Base-by-base conservation (phyloP, 306 rosid genomes). In the Quercus alba region DNA sequence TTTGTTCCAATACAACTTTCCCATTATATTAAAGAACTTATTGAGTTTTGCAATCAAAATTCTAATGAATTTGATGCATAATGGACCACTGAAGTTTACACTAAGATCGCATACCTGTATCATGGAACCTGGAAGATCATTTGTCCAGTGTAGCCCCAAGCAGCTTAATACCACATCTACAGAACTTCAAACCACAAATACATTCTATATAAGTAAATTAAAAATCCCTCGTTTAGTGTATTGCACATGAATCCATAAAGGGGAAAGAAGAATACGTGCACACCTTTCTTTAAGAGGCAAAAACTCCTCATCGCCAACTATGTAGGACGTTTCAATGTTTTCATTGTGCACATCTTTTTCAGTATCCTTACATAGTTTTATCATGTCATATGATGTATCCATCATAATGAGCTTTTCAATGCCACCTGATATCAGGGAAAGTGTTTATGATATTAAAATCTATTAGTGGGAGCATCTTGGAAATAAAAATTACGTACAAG, bases 81-180 rank as follows among this genome's bases (percentile, higher is more conserved):
- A 68, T 14, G n/a, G 51, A 35, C 52, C 15, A 41, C 41, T 1
- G 56, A 80, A 80, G 5, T 2, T 2, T 23, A 56, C 13, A 72
- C 19, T 73, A 38, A 77, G n/a, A 41, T 74, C 68, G 28, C n/a
- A 57, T 44, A 87, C 99, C 91, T 94, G 99, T 85, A 94, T 93
- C 99, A 94, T 93, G 79, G 99, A 97, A 85, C 97, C 99, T 3
- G 99, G 99, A 73, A 94, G 93, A 88, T 94, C 99, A 83, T 94
- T 94, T 80, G 95, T 94, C 99, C 99, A 94, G 77, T 94, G 99
- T 35, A 94, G 94, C 55, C 97, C 97, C 91, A 94, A 85, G 89
- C 97, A 94, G 77, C 99, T 93, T 57, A 94, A 79, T 78, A 94
- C 81, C 90, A 94, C 86, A 87, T 94, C 97, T 79, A 94, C 81